Base-by-base conservation (phyloP, 106 monocot species). In the Phalaenopsis aphrodite region DNA sequence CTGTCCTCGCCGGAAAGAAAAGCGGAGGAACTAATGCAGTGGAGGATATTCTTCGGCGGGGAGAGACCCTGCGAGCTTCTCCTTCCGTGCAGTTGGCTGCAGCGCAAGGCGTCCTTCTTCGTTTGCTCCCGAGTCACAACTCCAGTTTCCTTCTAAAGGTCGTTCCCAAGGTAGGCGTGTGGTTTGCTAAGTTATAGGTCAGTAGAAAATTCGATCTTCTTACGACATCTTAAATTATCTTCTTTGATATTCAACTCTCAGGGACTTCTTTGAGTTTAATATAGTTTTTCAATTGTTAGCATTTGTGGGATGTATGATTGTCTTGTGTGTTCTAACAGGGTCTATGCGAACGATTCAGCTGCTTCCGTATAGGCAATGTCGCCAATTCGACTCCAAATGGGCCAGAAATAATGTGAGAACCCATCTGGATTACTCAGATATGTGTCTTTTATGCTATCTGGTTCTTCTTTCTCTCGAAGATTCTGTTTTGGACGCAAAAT, bases 141-240 rank as follows among this genome's bases (percentile, higher is more conserved):
- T 86, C 86, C 82, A 88, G 87, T 83, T 97, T 97, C 86, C 66
- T 80, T 65, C 86, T 97, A 81, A 77, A 81, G 77, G 92, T 94
- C 48, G 80, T 84, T 66, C 61, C 89, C 83, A 82, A 92, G 89
- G 91, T 94, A 23, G 45, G 55, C 17, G 39, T 19, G 18, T 39
- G 72, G 42, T 45, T 24, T 75, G 5, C 42, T 49, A 23, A 10
- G 47, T 71, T 30, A 4, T 69, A 14, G 69, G 39, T 39, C 24
- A 12, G 17, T 75, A 1, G 3, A 18, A 77, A 72, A 21, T 15
- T 42, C 12, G 74, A 46, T 81, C 16, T 16, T 30, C 18, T 75
- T 41, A 79, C 19, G 18, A 37, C 71, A 71, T 74, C 17, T 76
- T 18, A 55, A 41, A 72, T 52, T 56, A 52, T 5, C 3, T 38